A percentile compares a stretch with the other conserved stretches of the same genome.
Conservation (phyloP, 192 early-diverging fungal genomes). For the Coemansia sp. region DNA sequence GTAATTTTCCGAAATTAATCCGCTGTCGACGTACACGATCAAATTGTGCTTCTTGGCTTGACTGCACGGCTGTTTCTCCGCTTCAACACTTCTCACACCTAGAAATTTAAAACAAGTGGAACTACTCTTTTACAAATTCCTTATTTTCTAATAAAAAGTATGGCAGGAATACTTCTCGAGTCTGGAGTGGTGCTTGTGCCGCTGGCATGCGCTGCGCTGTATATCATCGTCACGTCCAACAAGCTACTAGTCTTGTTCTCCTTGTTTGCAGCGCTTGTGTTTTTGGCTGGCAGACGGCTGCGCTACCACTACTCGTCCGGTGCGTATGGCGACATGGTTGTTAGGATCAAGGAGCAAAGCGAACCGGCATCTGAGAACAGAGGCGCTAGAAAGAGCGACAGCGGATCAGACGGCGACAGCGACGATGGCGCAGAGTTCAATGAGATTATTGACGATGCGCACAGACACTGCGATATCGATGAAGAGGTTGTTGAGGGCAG, state of each 20-base stretch:
- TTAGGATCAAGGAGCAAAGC: slow-evolving; percentile 2
- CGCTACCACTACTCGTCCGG: slow-evolving; percentile 52
- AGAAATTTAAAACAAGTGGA: no score
- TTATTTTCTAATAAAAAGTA: slow-evolving; percentile 5
- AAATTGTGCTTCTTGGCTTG: neutral
- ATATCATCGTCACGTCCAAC: slow-evolving; percentile 40
- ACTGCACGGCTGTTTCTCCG: no score
- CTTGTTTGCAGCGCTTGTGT: neutral
- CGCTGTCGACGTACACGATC: neutral
- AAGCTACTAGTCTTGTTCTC: slow-evolving; percentile 26
- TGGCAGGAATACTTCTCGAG: slow-evolving; percentile 51
- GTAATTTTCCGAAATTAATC: no score
- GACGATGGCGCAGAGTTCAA: slow-evolving; percentile 15
- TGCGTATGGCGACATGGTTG: slow-evolving; percentile 29
- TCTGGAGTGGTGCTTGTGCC: slow-evolving; percentile 47
- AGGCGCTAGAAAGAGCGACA: slow-evolving; percentile 1
- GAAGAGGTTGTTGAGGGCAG: slow-evolving; percentile 38
- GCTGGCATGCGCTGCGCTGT: slow-evolving; percentile 36
- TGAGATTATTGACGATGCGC: slow-evolving; percentile 38
- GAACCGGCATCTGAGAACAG: neutral
- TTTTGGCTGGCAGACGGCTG: slow-evolving; percentile 11
- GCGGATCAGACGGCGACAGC: slow-evolving; percentile 12
- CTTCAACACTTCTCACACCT: no score
- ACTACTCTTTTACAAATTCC: neutral
- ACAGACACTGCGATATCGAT: slow-evolving; percentile 28